Evolutionary conservation across 2,329 filamentous ascomycete genomes (phyloP).

Genomic region (Grosmannia penicillata): DNA sequence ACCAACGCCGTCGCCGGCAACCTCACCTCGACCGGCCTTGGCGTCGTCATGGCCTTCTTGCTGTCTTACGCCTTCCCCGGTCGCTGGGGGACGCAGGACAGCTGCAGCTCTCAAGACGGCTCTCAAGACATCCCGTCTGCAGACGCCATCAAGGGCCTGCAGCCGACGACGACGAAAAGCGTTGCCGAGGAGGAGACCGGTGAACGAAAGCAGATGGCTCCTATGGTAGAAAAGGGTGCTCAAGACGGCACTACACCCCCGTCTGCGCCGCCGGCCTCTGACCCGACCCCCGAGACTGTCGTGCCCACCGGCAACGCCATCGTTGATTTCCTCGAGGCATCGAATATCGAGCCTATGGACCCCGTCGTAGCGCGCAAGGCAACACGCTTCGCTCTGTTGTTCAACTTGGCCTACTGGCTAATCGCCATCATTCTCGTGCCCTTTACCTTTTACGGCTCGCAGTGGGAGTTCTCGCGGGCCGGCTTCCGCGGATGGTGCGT

Average conservation of each 20-base stretch:
- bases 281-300: conserved; percentile 15
- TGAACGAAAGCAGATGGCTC: no score
- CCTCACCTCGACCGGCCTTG: conserved; percentile 10
- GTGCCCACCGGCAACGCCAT: conserved; percentile 23
- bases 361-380: conserved; percentile 19
- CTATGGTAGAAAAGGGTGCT: no score
- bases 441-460: conserved; percentile 22
- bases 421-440: conserved; percentile 22
- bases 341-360: conserved; percentile 26
- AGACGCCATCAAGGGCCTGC: not conserved
- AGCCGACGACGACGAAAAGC: not conserved
- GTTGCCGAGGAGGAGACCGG: not conserved
- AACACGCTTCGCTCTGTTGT: conserved; percentile 20
- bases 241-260: no score
- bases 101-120: no score
- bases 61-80: conserved; percentile 15
- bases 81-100: conserved; percentile 12
- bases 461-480: conserved; percentile 19
- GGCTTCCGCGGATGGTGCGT: conserved; percentile 24
- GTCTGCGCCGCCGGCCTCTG: conserved; percentile 12
- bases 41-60: conserved; percentile 15
- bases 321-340: conserved; percentile 23
- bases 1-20: conserved; percentile 24
- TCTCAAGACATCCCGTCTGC: conserved; percentile 9
- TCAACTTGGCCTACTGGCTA: conserved; percentile 20